Percentiles rank a stretch among this genome's conserved stretches.
These are phyloP conservation scores for Verbena officinalis DNA, from an alignment of 257 asterid species.

Conservation along the genomic window DNA sequence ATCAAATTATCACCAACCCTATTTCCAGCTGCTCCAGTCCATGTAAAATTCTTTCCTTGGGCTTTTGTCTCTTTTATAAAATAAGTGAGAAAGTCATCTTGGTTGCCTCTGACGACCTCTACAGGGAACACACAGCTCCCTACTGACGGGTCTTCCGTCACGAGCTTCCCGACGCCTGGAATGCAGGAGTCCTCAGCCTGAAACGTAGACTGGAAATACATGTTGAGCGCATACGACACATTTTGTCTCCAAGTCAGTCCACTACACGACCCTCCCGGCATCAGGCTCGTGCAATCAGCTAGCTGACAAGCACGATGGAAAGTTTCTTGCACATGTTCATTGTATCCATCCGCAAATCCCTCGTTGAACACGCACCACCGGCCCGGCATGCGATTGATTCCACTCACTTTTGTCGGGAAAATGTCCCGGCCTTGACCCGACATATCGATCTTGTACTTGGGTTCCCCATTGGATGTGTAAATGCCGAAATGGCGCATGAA, in stretches of 20 bases:
- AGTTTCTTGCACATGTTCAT: not conserved
- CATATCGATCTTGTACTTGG: constrained; percentile 53
- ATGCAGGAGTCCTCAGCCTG: constrained; percentile 27
- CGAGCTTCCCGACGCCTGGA: constrained; percentile 23
- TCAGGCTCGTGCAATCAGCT: constrained; percentile 38
- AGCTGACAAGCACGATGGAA: not conserved
- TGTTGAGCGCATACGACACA: constrained; percentile 42
- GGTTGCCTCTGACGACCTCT: constrained; percentile 42
- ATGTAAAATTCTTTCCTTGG: too few species aligned
- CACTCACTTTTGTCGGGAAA: constrained; percentile 33
- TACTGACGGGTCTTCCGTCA: constrained; percentile 34
- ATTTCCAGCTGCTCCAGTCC: too few species aligned
- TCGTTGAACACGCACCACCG: constrained; percentile 46
- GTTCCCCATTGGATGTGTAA: constrained; percentile 46
- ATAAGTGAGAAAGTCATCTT: not conserved
- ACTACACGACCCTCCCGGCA: constrained; percentile 38
- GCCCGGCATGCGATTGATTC: constrained; percentile 43
- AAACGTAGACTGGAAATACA: constrained; percentile 23
- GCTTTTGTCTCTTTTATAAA: too few species aligned
- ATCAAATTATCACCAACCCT: too few species aligned
- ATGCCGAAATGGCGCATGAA: constrained; percentile 51
- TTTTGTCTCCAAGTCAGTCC: constrained; percentile 4
- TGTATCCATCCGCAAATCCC: not conserved
- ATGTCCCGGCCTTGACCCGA: constrained; percentile 44
- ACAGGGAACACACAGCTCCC: constrained; percentile 40